Evolutionary conservation across 306 rosid species (phyloP).

Genomic region (Arachis hypogaea): DNA sequence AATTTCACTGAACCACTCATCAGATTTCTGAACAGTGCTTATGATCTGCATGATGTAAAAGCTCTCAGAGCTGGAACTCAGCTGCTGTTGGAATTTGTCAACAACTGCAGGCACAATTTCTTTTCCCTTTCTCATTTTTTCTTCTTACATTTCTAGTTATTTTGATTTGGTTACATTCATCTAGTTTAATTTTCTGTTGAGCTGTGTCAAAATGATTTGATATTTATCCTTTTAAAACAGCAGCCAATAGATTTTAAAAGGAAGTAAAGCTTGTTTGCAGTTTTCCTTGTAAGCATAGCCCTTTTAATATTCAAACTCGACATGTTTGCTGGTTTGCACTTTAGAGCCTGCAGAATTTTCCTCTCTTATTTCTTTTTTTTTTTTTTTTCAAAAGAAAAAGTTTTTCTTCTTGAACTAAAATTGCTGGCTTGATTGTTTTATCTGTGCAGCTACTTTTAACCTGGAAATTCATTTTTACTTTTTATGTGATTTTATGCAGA

Average conservation of each 20-base stretch:
- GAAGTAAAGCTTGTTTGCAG: background rate
- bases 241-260: background rate
- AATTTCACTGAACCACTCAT: conserved; percentile 60
- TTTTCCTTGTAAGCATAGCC: conserved; percentile 21
- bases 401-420: conserved; percentile 16
- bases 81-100: conserved; percentile 60
- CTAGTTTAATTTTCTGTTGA: background rate
- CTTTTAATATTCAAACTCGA: background rate
- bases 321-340: too few species aligned
- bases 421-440: conserved; percentile 27
- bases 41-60: conserved; percentile 51
- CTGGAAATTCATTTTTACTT: conserved; percentile 6
- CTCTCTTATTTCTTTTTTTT: too few species aligned
- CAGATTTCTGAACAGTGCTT: conserved; percentile 68
- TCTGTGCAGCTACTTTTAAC: conserved; percentile 13
- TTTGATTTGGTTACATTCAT: conserved; percentile 10
- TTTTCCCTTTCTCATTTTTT: conserved; percentile 14
- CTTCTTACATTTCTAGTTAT: background rate
- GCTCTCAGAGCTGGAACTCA: conserved; percentile 70
- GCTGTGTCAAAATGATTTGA: conserved; percentile 9
- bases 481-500: conserved; percentile 52
- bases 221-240: conserved; percentile 24
- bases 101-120: conserved; percentile 63
- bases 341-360: too few species aligned
- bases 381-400: background rate